These are phyloP conservation scores for Kuraishia hungarica DNA, from an alignment of 805 yeast species.

Conservation along the genomic window DNA sequence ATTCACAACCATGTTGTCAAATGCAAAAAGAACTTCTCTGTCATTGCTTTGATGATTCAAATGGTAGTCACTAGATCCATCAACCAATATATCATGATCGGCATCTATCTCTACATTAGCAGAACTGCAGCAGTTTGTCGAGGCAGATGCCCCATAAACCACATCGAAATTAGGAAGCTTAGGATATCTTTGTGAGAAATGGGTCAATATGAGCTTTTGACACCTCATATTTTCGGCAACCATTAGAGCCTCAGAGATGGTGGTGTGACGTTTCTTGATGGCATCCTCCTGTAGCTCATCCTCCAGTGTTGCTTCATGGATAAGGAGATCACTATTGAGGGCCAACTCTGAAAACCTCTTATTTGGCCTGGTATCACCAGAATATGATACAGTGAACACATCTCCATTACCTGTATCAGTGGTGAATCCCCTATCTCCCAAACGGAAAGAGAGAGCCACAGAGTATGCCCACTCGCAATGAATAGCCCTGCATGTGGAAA, in stretches of 20 bases:
- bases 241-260: conserved; percentile 77
- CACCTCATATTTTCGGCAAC: conserved; percentile 70
- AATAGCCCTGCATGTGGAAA: conserved; percentile 58
- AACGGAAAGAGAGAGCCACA: conserved; percentile 38
- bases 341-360: conserved; percentile 56
- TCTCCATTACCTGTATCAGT: conserved; percentile 5
- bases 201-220: conserved; percentile 67
- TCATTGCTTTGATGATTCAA: not conserved
- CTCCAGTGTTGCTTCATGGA: conserved; percentile 92
- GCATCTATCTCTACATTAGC: not conserved
- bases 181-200: conserved; percentile 86
- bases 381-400: conserved; percentile 67
- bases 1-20: conserved; percentile 54
- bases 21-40: conserved; percentile 36
- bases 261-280: conserved; percentile 71
- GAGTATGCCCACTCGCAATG: conserved; percentile 85
- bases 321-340: conserved; percentile 54
- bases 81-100: conserved; percentile 18
- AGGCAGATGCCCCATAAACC: conserved; percentile 10
- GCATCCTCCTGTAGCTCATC: conserved; percentile 77
- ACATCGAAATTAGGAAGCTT: conserved; percentile 26
- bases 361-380: conserved; percentile 94
- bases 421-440: not conserved
- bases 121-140: not conserved
- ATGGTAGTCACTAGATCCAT: not conserved